Evolutionary conservation across 116 monocot genomes (phyloP).

Genomic region (Cymodocea nodosa): DNA sequence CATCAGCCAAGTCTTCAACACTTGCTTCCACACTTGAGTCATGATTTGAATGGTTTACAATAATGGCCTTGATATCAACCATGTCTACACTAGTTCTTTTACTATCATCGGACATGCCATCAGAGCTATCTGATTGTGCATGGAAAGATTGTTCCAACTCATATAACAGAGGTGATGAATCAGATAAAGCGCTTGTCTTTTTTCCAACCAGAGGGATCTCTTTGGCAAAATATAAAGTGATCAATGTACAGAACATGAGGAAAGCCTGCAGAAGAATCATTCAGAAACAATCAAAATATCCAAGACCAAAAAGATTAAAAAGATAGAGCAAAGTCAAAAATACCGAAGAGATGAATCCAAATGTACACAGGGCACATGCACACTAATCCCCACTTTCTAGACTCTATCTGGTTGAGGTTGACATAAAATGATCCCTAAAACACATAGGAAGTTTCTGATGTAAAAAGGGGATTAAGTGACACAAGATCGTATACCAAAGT

Average conservation of each 20-base stretch:
- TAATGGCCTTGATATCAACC: constrained; percentile 7
- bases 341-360: too few relatives aligned
- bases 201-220: constrained; percentile 54
- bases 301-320: too few relatives aligned
- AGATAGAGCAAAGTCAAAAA: too few relatives aligned
- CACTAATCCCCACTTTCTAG: too few relatives aligned
- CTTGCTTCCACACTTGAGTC: constrained; percentile 13
- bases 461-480: too few relatives aligned
- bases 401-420: too few relatives aligned
- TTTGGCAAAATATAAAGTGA: constrained; percentile 80
- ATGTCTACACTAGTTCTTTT: constrained; percentile 16
- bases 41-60: constrained; percentile 11
- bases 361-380: too few relatives aligned
- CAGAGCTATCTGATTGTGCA: constrained; percentile 3
- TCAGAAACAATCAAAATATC: too few relatives aligned
- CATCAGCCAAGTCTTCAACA: constrained; percentile 36
- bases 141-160: constrained; percentile 24
- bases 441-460: too few relatives aligned
- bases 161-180: constrained; percentile 67
- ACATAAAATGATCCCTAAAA: too few relatives aligned
- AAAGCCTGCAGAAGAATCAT: constrained; percentile 44
- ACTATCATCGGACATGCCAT: constrained; percentile 17
- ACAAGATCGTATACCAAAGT: too few relatives aligned
- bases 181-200: constrained; percentile 19
- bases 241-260: constrained; percentile 72